Conservation (phyloP, 2,329 filamentous ascomycete genomes). For the Teratosphaeria viscida region DNA sequence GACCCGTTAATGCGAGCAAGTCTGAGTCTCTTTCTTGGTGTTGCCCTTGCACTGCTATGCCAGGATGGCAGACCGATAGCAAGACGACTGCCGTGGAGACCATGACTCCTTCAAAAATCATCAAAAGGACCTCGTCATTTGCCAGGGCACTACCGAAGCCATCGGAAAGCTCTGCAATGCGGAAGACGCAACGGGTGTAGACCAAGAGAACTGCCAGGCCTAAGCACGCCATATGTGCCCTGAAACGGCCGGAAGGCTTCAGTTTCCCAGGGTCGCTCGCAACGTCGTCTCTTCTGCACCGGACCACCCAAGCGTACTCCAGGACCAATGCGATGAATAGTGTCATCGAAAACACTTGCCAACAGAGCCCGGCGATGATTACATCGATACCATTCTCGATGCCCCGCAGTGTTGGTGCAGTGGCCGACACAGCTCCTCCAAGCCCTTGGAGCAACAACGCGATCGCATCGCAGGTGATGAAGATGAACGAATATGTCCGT, state of each 20-base stretch:
- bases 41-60: background rate
- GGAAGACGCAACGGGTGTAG: background rate
- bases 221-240: background rate
- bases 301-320: background rate
- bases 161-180: background rate
- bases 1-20: background rate
- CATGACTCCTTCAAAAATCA: background rate
- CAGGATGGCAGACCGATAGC: background rate
- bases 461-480: background rate
- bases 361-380: background rate
- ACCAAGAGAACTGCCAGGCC: background rate
- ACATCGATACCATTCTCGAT: background rate
- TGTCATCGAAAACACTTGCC: background rate
- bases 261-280: background rate
- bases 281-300: background rate
- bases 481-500: background rate
- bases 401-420: background rate
- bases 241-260: background rate
- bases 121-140: background rate
- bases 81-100: background rate
- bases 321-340: background rate
- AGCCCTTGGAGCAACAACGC: background rate
- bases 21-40: background rate
- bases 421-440: background rate
- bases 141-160: background rate